Conservation (phyloP, 2,329 filamentous ascomycete genomes). For the Talaromyces atroroseus region DNA sequence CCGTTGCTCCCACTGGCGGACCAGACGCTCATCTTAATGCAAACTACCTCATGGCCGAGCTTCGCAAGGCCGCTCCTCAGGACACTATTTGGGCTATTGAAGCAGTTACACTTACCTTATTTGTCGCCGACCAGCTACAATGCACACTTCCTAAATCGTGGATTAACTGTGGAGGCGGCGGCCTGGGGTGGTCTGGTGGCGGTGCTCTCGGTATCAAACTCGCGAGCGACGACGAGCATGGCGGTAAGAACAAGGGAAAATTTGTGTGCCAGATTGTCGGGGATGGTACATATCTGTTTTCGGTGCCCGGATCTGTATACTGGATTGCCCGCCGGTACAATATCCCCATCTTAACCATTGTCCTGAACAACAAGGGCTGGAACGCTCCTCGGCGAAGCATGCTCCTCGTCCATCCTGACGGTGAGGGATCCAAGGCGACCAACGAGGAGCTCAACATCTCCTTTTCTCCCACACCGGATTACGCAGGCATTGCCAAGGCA, state of each 20-base stretch:
- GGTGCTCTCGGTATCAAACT: constrained; percentile 72
- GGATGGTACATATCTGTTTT: constrained; percentile 64
- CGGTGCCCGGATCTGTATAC: constrained; percentile 60
- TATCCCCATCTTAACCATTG: constrained; percentile 61
- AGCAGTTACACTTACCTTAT: constrained; percentile 65
- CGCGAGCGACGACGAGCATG: constrained; percentile 52
- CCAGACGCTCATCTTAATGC: constrained; percentile 59
- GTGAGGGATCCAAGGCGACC: constrained; percentile 55
- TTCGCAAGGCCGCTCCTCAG: constrained; percentile 53
- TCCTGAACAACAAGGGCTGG: constrained; percentile 67
- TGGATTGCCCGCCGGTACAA: constrained; percentile 63
- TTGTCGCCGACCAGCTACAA: constrained; percentile 67
- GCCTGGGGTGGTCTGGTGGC: constrained; percentile 75
- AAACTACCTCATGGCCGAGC: constrained; percentile 51
- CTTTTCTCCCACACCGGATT: constrained; percentile 62
- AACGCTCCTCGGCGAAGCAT: constrained; percentile 59
- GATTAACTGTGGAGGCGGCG: constrained; percentile 77
- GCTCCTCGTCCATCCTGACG: constrained; percentile 61
- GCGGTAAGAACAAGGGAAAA: constrained; percentile 48
- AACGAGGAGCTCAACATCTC: constrained; percentile 63
- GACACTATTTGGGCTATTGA: constrained; percentile 74
- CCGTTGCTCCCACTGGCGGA: constrained; percentile 48
- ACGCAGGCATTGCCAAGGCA: constrained; percentile 62
- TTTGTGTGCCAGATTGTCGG: constrained; percentile 62
- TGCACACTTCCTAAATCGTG: constrained; percentile 63